Base-by-base conservation (phyloP, 208 protist species). In the Trypanosoma lewisi region DNA sequence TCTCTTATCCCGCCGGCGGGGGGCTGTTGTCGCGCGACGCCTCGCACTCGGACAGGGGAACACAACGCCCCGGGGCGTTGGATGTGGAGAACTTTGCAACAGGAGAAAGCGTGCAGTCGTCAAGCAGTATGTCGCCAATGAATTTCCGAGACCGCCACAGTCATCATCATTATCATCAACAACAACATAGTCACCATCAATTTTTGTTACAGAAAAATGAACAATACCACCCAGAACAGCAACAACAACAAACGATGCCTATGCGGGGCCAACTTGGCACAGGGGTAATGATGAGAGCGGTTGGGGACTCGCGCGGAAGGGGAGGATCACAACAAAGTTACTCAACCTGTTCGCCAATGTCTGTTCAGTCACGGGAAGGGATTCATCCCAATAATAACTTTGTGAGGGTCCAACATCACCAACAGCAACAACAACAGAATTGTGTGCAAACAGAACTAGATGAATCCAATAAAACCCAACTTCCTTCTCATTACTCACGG, bases 381-480 rank as follows among this genome's bases (percentile, higher is more conserved):
- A 17, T 42, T 7, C 7, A 11, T 37, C 3, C 25, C 21, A 28
- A 28, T 25, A 23, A 58, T 58, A 50, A 45, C 21, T 39, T 8
- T 17, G n/a, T n/a, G n/a, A n/a, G n/a, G n/a, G 14, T 19, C 9
- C 28, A 23, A 41, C 39, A 51, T 16, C 49, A 57, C 0, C 59
- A 58, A 21, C 61, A 66, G 27, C 53, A 70, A 27, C 70, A 76
- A 28, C 44, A 76, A 16, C 57, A 55, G 47, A 11, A 41, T 12
- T 27, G 5, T n/a, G 19, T 33, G 16, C 21, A 27, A 30, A 27
- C 4, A 34, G 4, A 12, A 19, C 41, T 31, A 34, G 1, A 28
- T n/a, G 23, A 34, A n/a, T 1, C 33, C 8, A 8, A 28, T n/a
- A 16, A 34, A n/a, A 2, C 33, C 8, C 9, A 42, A 16, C 33